Conservation (phyloP, 306 rosid species). For the Sindora glabra region DNA sequence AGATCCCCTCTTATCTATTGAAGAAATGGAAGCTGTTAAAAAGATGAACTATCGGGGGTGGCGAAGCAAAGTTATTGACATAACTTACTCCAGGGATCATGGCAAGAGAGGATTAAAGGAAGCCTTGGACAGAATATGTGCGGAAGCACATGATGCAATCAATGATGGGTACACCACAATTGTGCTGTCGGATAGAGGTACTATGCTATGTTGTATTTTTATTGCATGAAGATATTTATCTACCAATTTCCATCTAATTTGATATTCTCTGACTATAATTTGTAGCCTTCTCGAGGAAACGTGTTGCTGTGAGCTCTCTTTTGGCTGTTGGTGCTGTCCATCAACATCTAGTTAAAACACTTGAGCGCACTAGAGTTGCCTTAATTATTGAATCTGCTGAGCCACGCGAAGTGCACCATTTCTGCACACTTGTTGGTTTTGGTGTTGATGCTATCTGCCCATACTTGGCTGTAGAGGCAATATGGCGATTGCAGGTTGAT, state of each 20-base stretch:
- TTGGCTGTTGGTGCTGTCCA: slow-evolving; percentile 96
- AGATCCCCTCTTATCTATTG: slow-evolving; percentile 69
- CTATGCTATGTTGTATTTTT: background rate
- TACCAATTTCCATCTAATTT: slow-evolving; percentile 1
- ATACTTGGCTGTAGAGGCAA: slow-evolving; percentile 80
- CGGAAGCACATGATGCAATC: slow-evolving; percentile 78
- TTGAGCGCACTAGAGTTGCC: slow-evolving; percentile 91
- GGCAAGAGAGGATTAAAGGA: slow-evolving; percentile 81
- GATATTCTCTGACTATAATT: slow-evolving; percentile 5
- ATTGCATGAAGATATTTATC: background rate
- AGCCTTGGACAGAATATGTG: slow-evolving; percentile 77
- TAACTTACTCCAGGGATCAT: slow-evolving; percentile 67
- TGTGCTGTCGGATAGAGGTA: slow-evolving; percentile 98
- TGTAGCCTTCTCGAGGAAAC: slow-evolving; percentile 74
- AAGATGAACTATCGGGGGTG: slow-evolving; percentile 87
- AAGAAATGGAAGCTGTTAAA: slow-evolving; percentile 80
- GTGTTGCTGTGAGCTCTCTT: slow-evolving; percentile 90
- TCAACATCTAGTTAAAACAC: slow-evolving; percentile 81
- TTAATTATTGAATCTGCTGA: slow-evolving; percentile 93
- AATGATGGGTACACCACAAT: slow-evolving; percentile 72
- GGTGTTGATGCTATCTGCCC: slow-evolving; percentile 98
- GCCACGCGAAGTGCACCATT: slow-evolving; percentile 98
- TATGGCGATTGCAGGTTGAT: slow-evolving; percentile 91
- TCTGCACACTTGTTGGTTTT: slow-evolving; percentile 91
- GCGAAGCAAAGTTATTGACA: slow-evolving; percentile 83